phyloP scores from a whole-genome alignment of 2,329 filamentous ascomycete genomes.

The Fusarium dimerum region DNA sequence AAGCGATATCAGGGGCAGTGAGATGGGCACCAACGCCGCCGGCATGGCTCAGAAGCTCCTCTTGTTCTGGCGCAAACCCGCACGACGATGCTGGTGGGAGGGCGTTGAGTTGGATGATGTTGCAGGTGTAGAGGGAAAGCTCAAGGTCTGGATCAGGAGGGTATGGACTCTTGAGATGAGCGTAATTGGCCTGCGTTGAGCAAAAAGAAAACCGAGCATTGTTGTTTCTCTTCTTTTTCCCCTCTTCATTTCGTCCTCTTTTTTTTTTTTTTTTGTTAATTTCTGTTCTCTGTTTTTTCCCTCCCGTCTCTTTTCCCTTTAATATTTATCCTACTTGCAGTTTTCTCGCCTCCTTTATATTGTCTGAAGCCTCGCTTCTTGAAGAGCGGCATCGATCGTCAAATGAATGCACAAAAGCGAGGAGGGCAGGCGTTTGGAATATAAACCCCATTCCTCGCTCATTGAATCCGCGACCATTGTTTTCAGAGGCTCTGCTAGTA shows the following conservation, averaged over 20 bases:
- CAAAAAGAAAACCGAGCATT: conserved; percentile 3
- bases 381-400: background rate
- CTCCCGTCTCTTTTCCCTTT: background rate
- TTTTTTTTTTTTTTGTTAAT: conserved; percentile 1
- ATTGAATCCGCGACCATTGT: too few relatives aligned
- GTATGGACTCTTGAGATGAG: conserved; percentile 99
- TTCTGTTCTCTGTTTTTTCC: background rate
- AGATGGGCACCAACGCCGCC: conserved; percentile 74
- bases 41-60: conserved; percentile 98
- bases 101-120: conserved; percentile 89
- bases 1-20: conserved; percentile 84
- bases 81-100: conserved; percentile 98
- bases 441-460: background rate
- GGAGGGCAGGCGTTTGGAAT: background rate
- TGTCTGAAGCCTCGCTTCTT: background rate
- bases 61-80: conserved; percentile 97
- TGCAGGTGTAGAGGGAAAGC: conserved; percentile 83
- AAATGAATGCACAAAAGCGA: background rate
- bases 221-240: conserved; percentile 8
- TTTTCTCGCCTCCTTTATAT: too few relatives aligned
- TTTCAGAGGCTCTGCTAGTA: background rate
- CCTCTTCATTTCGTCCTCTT: conserved; percentile 14
- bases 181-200: conserved; percentile 77
- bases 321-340: background rate
- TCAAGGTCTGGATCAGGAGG: conserved; percentile 97